These are phyloP conservation scores for Penstemon davidsonii DNA, from an alignment of 257 asterid genomes.

Conservation along the genomic window DNA sequence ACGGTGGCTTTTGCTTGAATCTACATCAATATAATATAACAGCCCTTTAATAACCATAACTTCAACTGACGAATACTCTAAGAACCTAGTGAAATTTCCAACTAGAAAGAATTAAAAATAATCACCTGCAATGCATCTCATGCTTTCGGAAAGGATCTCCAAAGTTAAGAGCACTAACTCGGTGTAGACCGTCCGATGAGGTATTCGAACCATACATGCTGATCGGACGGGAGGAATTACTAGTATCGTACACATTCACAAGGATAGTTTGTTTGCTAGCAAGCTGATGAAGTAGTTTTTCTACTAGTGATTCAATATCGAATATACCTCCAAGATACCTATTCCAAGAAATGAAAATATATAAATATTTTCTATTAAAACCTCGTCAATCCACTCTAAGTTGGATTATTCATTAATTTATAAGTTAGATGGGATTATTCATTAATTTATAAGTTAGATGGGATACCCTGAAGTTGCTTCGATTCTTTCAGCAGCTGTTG, in stretches of 20 bases:
- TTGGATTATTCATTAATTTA: neutral
- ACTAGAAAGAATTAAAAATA: constrained; percentile 1
- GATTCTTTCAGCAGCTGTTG: constrained; percentile 73
- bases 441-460: neutral
- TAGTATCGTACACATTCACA: constrained; percentile 84
- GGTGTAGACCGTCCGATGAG: constrained; percentile 50
- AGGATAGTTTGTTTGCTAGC: constrained; percentile 95
- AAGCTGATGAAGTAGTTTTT: constrained; percentile 95
- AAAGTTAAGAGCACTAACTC: constrained; percentile 76
- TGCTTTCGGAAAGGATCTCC: constrained; percentile 95
- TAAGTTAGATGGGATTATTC: constrained; percentile 10
- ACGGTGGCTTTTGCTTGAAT: constrained; percentile 89
- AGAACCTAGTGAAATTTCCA: neutral
- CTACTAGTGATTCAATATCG: constrained; percentile 94
- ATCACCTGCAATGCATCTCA: constrained; percentile 98
- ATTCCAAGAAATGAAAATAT: constrained; percentile 27
- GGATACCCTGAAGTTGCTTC: constrained; percentile 81
- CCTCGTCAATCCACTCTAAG: constrained; percentile 2
- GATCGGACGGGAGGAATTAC: constrained; percentile 64
- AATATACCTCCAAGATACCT: constrained; percentile 99
- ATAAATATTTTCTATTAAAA: neutral
- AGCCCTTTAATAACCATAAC: neutral
- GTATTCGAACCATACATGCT: constrained; percentile 88
- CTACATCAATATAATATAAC: constrained; percentile 41
- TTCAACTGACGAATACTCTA: constrained; percentile 11